phyloP scores from a whole-genome alignment of 1,284 basidiomycete species.

The Moesziomyces sp. region DNA sequence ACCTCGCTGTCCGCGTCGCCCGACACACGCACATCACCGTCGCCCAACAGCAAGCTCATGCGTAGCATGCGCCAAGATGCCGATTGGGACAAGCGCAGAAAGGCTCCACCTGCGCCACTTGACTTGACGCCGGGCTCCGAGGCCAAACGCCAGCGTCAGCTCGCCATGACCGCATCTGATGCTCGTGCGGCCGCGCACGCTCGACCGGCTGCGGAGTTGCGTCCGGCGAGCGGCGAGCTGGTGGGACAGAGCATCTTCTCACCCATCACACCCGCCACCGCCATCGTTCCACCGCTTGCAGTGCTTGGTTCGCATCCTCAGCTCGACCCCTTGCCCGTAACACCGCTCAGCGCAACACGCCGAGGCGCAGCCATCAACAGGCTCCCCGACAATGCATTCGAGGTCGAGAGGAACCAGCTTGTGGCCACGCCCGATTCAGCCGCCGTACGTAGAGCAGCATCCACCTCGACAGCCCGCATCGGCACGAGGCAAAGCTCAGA shows the following conservation, averaged over 20 bases:
- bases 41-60: slow-evolving; percentile 26
- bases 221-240: slow-evolving; percentile 15
- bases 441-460: slow-evolving; percentile 25
- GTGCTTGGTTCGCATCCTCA: slow-evolving; percentile 11
- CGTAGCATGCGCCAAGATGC: slow-evolving; percentile 48
- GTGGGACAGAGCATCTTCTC: slow-evolving; percentile 36
- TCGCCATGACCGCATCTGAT: background rate
- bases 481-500: slow-evolving; percentile 14
- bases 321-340: slow-evolving; percentile 28
- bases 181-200: background rate
- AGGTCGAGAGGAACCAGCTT: background rate
- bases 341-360: slow-evolving; percentile 48
- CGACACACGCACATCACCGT: slow-evolving; percentile 10
- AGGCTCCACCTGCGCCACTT: slow-evolving; percentile 50
- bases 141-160: slow-evolving; percentile 27
- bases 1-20: slow-evolving; percentile 4
- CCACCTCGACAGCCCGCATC: slow-evolving; percentile 18
- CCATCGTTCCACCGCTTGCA: slow-evolving; percentile 1
- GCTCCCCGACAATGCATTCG: background rate
- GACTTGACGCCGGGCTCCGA: slow-evolving; percentile 28
- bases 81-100: slow-evolving; percentile 46
- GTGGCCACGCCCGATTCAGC: slow-evolving; percentile 11
- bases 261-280: slow-evolving; percentile 34
- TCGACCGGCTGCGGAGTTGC: slow-evolving; percentile 1
- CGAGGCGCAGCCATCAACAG: slow-evolving; percentile 31